These are phyloP conservation scores for Vanrija sp. DNA, from an alignment of 1,284 basidiomycete species.

Conservation along the genomic window DNA sequence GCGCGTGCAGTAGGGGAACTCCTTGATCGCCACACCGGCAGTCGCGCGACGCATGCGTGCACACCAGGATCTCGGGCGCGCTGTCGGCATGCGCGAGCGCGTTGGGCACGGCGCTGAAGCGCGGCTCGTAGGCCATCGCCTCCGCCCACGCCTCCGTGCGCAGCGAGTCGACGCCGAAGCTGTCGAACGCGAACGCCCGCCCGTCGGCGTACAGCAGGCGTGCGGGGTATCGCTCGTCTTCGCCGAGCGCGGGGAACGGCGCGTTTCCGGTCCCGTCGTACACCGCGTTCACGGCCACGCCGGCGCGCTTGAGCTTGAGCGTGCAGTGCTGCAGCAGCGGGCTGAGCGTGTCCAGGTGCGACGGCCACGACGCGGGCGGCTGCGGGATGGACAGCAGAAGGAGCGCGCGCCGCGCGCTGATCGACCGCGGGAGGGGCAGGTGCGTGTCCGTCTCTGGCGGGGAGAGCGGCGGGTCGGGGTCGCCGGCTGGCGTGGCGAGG, in stretches of 20 bases:
- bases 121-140: slow-evolving; percentile 16
- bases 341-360: slow-evolving; percentile 35
- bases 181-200: slow-evolving; percentile 10
- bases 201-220: slow-evolving; percentile 38
- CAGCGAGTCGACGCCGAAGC: slow-evolving; percentile 26
- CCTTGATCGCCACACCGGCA: slow-evolving; percentile 71
- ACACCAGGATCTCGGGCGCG: slow-evolving; percentile 58
- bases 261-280: slow-evolving; percentile 28
- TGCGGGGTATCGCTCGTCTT: slow-evolving; percentile 29
- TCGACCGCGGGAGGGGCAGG: slow-evolving; percentile 15
- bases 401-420: slow-evolving; percentile 26
- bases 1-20: slow-evolving; percentile 42
- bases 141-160: slow-evolving; percentile 7
- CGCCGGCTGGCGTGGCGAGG: background rate
- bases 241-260: slow-evolving; percentile 2
- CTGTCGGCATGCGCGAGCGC: background rate
- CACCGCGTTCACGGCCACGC: slow-evolving; percentile 33
- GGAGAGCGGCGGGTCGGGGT: background rate
- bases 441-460: background rate
- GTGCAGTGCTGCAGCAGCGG: slow-evolving; percentile 24
- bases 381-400: slow-evolving; percentile 36
- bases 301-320: slow-evolving; percentile 15
- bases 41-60: slow-evolving; percentile 66
- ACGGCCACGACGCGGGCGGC: slow-evolving; percentile 37
- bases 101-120: background rate